Percentiles rank a stretch among this genome's conserved stretches.
Evolutionary conservation across 192 early-diverging fungal genomes (phyloP).

Genomic region (Coemansia nantahalensis): DNA sequence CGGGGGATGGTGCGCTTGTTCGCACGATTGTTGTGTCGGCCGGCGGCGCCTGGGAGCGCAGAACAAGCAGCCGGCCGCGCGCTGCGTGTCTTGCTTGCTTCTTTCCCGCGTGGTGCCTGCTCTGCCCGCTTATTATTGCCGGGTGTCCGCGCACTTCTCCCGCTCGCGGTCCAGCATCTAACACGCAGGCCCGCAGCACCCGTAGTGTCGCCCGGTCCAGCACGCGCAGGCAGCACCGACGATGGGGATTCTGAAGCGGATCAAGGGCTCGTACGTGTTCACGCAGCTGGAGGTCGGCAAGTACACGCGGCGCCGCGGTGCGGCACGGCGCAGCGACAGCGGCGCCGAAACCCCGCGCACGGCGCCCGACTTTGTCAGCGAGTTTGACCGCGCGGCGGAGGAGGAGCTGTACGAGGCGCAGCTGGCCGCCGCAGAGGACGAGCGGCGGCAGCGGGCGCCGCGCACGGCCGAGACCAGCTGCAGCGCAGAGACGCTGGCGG

Average conservation of each 20-base stretch:
- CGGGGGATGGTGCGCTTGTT: no score
- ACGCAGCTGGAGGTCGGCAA: constrained; percentile 56
- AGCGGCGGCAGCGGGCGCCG: constrained; percentile 4
- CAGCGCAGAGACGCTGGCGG: constrained; percentile 16
- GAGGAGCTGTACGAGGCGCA: constrained; percentile 22
- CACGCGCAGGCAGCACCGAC: no score
- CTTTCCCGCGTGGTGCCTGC: no score
- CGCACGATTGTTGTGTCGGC: no score
- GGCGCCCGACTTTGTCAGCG: constrained; percentile 23
- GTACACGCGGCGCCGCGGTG: constrained; percentile 52
- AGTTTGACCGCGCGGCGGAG: constrained; percentile 41
- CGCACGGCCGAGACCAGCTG: constrained; percentile 1
- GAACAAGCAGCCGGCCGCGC: no score
- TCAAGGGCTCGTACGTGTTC: constrained; percentile 53
- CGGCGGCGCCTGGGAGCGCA: no score
- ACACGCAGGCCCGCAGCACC: no score
- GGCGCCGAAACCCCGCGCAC: constrained; percentile 6
- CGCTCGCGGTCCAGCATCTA: no score
- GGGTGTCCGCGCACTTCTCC: no score
- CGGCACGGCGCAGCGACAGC: not conserved
- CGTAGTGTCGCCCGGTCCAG: no score
- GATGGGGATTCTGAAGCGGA: constrained; percentile 51
- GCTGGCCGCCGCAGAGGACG: not conserved
- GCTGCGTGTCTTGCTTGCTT: no score
- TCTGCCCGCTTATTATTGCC: no score